phyloP scores from a whole-genome alignment of 1,139 yeast genomes.

The Hansenula sp. region DNA sequence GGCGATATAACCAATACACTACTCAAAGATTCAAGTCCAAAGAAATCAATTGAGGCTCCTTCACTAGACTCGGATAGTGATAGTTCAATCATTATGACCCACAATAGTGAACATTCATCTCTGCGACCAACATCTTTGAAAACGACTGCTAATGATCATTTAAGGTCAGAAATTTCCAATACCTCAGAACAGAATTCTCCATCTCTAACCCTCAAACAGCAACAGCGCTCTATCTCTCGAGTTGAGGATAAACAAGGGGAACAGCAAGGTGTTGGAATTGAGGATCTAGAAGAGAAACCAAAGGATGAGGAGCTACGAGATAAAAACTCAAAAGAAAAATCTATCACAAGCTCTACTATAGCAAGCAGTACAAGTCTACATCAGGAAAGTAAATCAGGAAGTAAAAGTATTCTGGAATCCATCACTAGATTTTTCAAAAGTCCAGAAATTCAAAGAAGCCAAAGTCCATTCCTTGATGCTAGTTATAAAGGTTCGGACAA shows the following conservation, averaged over 20 bases:
- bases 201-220: too few relatives aligned
- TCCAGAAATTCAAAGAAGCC: constrained; percentile 17
- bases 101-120: constrained; percentile 13
- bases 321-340: background rate
- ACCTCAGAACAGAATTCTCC: too few relatives aligned
- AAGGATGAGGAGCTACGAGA: background rate
- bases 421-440: constrained; percentile 16
- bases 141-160: too few relatives aligned
- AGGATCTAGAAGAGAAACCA: background rate
- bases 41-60: background rate
- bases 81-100: constrained; percentile 17
- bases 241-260: too few relatives aligned
- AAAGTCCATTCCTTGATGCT: constrained; percentile 22
- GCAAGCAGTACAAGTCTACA: background rate
- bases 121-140: too few relatives aligned
- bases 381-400: background rate
- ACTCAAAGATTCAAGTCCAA: constrained; percentile 3
- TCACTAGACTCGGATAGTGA: constrained; percentile 5
- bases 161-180: too few relatives aligned
- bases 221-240: too few relatives aligned
- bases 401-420: constrained; percentile 9
- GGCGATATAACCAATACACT: constrained; percentile 16
- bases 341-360: background rate
- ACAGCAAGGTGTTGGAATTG: too few relatives aligned
- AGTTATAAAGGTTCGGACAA: constrained; percentile 15